Base-by-base conservation (phyloP, 169 alveolate species). In the Eimeria tenella region DNA sequence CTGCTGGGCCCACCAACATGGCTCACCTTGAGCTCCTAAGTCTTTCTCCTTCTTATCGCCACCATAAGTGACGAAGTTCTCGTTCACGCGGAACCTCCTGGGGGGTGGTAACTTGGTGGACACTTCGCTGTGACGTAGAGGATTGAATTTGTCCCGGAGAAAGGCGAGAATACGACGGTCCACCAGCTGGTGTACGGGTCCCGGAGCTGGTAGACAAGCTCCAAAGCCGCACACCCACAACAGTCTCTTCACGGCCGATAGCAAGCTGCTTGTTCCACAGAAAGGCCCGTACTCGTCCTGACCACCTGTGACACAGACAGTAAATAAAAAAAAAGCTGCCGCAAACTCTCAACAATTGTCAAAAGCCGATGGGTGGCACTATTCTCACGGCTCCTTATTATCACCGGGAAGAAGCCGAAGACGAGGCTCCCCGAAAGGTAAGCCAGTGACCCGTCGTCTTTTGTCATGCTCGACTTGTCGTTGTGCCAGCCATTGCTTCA, bases 91-190 rank as follows among this genome's bases (percentile, higher is more conserved):
- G 86, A 87, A 87, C 49, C 93, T 65, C 5, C 93, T 65, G 19
- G 93, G 93, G 23, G 93, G 93, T 11, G 93, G 93, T 58, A 87
- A 58, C 23, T 79, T 56, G 25, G 53, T 79, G 3, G 93, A 77
- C 60, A 87, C 93, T 9, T 62, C 77, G 17, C 60, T 68, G 60
- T 70, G 93, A 4, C 93, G 68, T 10, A 68, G 86, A 8, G 93
- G 93, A 50, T 87, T 87, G 86, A 87, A 87, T 21, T 79, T 65
- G 56, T 87, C 93, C 5, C 93, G 93, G 23, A 87, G 86, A 42
- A 73, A 73, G 53, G 84, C 53, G 53, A 73, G 58, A 11, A 73
- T 73, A 17, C 84, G 84, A 31, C 60, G 53, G n/a, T 73, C 84
- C 8, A 73, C 84, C 15, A 31, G 53, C n/a, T 23, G 53, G n/a